A percentile compares a stretch with the other conserved stretches of the same genome.
Conservation (phyloP, 305 asterid species). For the Rubia occidens region DNA sequence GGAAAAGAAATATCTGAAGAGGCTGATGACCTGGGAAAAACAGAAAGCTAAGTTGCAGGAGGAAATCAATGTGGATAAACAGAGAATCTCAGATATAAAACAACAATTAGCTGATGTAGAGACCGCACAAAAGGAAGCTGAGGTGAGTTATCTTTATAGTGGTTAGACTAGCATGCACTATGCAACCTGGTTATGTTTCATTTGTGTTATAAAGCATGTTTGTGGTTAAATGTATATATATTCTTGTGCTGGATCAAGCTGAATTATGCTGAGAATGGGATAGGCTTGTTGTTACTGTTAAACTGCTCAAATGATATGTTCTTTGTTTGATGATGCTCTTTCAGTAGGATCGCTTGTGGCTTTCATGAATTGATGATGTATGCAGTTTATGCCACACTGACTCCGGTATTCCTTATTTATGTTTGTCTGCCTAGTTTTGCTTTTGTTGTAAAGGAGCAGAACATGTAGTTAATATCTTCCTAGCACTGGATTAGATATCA, state of each 20-base stretch:
- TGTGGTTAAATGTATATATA: neutral
- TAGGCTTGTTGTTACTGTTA: neutral
- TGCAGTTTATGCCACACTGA: neutral
- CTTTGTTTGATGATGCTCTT: neutral
- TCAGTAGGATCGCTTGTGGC: neutral
- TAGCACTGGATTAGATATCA: neutral
- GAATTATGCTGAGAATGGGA: neutral
- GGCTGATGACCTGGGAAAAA: conserved; percentile 64
- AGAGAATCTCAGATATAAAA: conserved; percentile 42
- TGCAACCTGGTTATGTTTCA: neutral
- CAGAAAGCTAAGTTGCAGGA: conserved; percentile 66
- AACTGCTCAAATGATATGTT: neutral
- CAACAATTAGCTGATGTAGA: conserved; percentile 44
- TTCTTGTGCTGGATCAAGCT: neutral
- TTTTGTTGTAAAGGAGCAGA: neutral
- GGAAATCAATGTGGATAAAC: conserved; percentile 49
- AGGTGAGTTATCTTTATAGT: conserved; percentile 34
- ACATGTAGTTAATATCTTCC: neutral
- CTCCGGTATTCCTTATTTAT: neutral
- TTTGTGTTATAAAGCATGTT: neutral
- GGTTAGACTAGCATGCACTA: neutral
- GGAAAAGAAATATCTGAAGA: conserved; percentile 61
- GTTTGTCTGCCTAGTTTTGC: neutral
- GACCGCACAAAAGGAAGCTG: conserved; percentile 48
- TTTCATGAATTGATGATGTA: neutral